Evolutionary conservation across 2,329 filamentous ascomycete species (phyloP).

Genomic region (Fusarium temperatum): DNA sequence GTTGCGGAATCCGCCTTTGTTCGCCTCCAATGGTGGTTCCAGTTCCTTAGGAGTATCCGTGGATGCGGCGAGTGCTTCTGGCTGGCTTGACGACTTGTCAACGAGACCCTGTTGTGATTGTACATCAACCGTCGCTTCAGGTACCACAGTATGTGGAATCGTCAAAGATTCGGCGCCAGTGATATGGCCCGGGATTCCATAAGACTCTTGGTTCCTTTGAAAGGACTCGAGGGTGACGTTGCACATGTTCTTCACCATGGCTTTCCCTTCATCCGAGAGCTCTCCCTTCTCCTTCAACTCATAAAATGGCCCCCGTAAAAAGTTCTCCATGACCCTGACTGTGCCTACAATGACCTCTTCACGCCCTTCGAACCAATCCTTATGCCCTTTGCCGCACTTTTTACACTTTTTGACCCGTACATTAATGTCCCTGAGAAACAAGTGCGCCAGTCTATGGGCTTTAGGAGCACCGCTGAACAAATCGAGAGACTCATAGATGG

Average conservation of each 20-base stretch:
- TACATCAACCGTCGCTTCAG: background rate
- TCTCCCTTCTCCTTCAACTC: background rate
- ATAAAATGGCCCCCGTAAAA: constrained; percentile 10
- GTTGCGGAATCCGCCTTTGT: background rate
- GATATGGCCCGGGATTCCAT: background rate
- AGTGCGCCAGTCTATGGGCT: constrained; percentile 4
- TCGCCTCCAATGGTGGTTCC: background rate
- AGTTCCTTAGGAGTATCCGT: background rate
- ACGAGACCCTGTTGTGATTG: background rate
- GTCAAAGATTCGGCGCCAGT: background rate
- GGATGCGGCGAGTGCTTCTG: background rate
- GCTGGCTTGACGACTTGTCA: background rate
- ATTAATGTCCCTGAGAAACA: background rate
- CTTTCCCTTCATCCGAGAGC: background rate
- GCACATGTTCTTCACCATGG: background rate
- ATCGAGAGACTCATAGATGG: constrained; percentile 3
- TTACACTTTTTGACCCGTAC: background rate
- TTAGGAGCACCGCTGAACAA: constrained; percentile 7
- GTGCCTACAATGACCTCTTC: background rate
- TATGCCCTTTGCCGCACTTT: constrained; percentile 6
- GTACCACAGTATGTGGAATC: background rate
- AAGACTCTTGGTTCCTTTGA: background rate
- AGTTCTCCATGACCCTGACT: constrained; percentile 15
- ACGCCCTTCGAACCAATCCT: background rate
- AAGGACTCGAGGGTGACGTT: background rate